Percentiles rank a stretch among this genome's conserved stretches.
Evolutionary conservation across 345 rosid genomes (phyloP).

Genomic region (Rhodomyrtus tomentosa): DNA sequence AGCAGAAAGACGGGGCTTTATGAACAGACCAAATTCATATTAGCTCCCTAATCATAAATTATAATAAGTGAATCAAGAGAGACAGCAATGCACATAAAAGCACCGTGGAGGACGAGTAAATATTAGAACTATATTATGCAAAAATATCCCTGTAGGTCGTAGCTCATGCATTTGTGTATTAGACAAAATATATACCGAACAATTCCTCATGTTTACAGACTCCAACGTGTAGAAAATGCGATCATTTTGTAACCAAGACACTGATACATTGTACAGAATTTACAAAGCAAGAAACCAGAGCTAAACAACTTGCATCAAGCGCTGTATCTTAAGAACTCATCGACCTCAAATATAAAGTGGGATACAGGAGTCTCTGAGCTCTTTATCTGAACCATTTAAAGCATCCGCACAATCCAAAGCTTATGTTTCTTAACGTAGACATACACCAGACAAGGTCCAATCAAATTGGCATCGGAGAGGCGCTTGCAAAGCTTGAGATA

Average conservation of each 20-base stretch:
- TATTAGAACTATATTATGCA: neutral
- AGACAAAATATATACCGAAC: neutral
- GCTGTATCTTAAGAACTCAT: neutral
- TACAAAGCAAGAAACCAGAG: neutral
- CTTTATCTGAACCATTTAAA: constrained; percentile 17
- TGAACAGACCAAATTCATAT: neutral
- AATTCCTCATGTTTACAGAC: neutral
- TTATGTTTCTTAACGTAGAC: constrained; percentile 58
- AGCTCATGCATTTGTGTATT: neutral
- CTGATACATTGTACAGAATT: neutral
- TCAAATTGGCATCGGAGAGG: constrained; percentile 47
- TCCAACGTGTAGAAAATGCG: neutral
- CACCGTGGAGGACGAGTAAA: neutral
- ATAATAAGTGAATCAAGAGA: neutral
- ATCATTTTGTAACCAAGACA: neutral
- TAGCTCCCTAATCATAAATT: neutral
- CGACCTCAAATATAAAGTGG: neutral
- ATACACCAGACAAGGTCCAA: constrained; percentile 75
- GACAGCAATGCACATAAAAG: neutral
- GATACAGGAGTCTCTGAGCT: neutral
- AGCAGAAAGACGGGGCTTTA: neutral
- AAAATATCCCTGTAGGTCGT: neutral
- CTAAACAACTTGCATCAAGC: neutral
- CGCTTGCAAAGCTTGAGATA: constrained; percentile 64
- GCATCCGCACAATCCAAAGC: constrained; percentile 77